A percentile compares a stretch with the other conserved stretches of the same genome.
phyloP scores from a whole-genome alignment of 306 rosid genomes.

The Cucumis hystrix region DNA sequence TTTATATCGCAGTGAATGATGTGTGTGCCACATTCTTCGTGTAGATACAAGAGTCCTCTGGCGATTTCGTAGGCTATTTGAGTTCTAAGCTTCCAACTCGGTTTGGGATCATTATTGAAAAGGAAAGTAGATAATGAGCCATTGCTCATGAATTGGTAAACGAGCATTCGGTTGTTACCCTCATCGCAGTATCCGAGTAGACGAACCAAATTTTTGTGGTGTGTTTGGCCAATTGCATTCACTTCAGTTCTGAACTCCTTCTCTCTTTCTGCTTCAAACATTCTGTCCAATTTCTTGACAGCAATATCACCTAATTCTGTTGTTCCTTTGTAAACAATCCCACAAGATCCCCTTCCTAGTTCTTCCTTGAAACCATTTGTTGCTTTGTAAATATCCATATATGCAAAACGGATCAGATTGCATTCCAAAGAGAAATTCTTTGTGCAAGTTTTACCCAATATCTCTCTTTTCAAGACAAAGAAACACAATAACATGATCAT shows the following conservation, averaged over 20 bases:
- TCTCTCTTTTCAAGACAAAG: not conserved
- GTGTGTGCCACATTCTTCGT: slow-evolving; percentile 21
- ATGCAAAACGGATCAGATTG: slow-evolving; percentile 7
- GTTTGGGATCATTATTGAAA: slow-evolving; percentile 8
- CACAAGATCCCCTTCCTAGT: slow-evolving; percentile 23
- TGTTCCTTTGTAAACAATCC: slow-evolving; percentile 5
- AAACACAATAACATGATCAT: not conserved
- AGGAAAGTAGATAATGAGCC: slow-evolving; percentile 20
- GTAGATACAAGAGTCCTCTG: not conserved
- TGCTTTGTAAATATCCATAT: slow-evolving; percentile 10
- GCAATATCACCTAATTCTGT: slow-evolving; percentile 5
- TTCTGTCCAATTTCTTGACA: slow-evolving; percentile 19
- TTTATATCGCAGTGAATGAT: slow-evolving; percentile 20
- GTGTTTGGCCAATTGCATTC: slow-evolving; percentile 11
- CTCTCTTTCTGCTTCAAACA: slow-evolving; percentile 7
- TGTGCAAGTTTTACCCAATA: not conserved
- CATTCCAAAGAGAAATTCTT: not conserved
- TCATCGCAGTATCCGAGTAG: slow-evolving; percentile 29
- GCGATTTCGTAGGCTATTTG: slow-evolving; percentile 13
- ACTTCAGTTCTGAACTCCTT: slow-evolving; percentile 19
- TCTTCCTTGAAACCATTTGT: slow-evolving; percentile 24
- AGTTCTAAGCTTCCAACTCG: slow-evolving; percentile 19
- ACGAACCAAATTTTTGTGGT: slow-evolving; percentile 24
- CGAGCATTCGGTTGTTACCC: slow-evolving; percentile 15
- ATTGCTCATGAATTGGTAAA: slow-evolving; percentile 29